Base-by-base conservation (phyloP, 2,329 filamentous ascomycete species). In the Colletotrichum endophyticum region DNA sequence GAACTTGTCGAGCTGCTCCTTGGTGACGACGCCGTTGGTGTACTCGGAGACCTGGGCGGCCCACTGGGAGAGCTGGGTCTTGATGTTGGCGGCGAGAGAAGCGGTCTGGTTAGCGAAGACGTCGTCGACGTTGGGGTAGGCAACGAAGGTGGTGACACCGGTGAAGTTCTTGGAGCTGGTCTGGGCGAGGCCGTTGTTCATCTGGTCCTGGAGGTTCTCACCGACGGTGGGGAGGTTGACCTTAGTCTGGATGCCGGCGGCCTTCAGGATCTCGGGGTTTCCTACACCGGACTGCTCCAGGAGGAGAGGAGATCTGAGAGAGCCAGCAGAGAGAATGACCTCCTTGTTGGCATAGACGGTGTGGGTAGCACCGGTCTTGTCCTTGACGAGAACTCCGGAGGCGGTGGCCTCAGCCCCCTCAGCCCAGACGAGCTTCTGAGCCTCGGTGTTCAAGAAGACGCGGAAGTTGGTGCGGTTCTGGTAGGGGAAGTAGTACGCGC, bases 251-350 rank as follows among this genome's bases (percentile, higher is more conserved):
- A 91, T 89, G 16, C 84, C 86, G 49, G 86, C 80, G 8, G 84
- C 78, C 4, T 84, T 75, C 3, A 91, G 81, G 19, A 89, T 84
- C 81, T 39, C 77, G 8, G 82, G 79, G 66, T 86, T 85, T 1
- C 90, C 90, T 16, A 92, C 85, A 0, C 90, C 90, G 1, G 89
- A 92, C 11, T 84, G 84, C 76, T 91, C 87, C 2, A 92, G 86
- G 15, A 92, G 87, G 1, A 87, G 83, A 1, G 90, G 90, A 11
- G 88, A 89, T 73, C 87, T 86, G 69, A 91, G 84, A 4, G 89
- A 82, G 0, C 90, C 90, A 0, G 86, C 87, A 0, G 87, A 88
- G 9, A 87, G 71, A 27, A 91, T 84, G 8, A 90, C 85, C 76
- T 90, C 89, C 75, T 85, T 88, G 8, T 79, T 82, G 4, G 87